These are phyloP conservation scores for Lactarius indigo DNA, from an alignment of 768 basidiomycete genomes.

Conservation along the genomic window DNA sequence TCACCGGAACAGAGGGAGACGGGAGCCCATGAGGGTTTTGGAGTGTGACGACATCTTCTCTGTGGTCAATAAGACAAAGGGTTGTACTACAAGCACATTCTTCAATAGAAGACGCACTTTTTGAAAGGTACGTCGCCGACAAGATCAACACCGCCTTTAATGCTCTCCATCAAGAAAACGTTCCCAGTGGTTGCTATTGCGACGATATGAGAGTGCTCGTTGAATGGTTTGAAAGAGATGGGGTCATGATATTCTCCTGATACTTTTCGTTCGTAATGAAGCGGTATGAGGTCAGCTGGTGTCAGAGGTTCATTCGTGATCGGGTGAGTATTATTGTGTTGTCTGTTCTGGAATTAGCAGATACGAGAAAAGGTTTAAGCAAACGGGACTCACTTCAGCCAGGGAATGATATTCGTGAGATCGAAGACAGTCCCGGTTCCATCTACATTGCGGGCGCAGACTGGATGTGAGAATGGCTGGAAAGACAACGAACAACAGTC, in stretches of 20 bases:
- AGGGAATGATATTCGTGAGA: constrained; percentile 88
- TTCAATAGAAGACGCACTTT: constrained; percentile 46
- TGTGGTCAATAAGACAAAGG: constrained; percentile 30
- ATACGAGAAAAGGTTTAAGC: neutral
- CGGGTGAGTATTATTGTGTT: constrained; percentile 78
- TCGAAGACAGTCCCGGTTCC: constrained; percentile 84
- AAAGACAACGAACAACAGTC: constrained; percentile 92
- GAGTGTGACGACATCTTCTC: constrained; percentile 87
- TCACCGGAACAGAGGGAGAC: constrained; percentile 44
- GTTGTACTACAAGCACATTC: constrained; percentile 15
- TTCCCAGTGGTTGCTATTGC: constrained; percentile 88
- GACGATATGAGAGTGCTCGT: constrained; percentile 92
- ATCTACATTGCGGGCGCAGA: constrained; percentile 79
- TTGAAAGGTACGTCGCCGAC: constrained; percentile 81
- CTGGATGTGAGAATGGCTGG: constrained; percentile 85
- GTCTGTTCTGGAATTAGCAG: constrained; percentile 40
- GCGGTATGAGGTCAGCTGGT: constrained; percentile 71
- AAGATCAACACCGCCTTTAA: constrained; percentile 84
- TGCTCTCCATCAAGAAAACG: constrained; percentile 88
- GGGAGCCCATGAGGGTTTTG: constrained; percentile 86
- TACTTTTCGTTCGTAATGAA: constrained; percentile 79
- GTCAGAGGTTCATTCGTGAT: constrained; percentile 68
- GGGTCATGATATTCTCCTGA: constrained; percentile 92
- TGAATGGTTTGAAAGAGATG: constrained; percentile 97
- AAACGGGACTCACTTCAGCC: constrained; percentile 68